A percentile compares a stretch with the other conserved stretches of the same genome.
phyloP scores from a whole-genome alignment of 352 stramenopile species.

The Thraustochytrium sp. region DNA sequence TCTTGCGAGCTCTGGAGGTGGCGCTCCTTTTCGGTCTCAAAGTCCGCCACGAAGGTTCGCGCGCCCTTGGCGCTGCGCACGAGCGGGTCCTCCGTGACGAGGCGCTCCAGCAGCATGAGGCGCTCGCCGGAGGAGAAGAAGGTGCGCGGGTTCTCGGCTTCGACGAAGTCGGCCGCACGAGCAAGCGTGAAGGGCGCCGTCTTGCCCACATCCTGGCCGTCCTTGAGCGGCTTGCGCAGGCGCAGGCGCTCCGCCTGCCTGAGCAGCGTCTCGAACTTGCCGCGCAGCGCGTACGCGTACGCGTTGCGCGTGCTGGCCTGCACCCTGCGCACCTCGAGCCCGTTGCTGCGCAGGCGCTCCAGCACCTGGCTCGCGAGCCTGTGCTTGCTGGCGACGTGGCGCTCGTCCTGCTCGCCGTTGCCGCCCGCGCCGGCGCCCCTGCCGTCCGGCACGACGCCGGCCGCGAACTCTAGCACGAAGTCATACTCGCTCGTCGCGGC shows the following conservation, averaged over 20 bases:
- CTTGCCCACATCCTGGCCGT: background rate
- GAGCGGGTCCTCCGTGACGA: background rate
- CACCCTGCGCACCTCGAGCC: slow-evolving; percentile 1
- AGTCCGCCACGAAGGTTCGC: background rate
- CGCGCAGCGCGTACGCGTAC: slow-evolving; percentile 3
- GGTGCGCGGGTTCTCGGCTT: background rate
- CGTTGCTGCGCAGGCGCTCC: background rate
- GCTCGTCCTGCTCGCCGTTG: background rate
- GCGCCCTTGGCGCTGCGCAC: background rate
- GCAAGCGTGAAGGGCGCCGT: background rate
- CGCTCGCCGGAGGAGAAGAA: slow-evolving; percentile 33
- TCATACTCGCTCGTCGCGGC: background rate
- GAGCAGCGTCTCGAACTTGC: background rate
- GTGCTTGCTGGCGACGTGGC: background rate
- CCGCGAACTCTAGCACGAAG: slow-evolving; percentile 14
- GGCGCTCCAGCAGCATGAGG: slow-evolving; percentile 8
- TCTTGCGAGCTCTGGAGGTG: background rate
- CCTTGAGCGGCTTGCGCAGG: slow-evolving; percentile 2
- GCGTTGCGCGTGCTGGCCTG: background rate
- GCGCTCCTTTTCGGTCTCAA: background rate
- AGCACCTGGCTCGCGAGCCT: background rate
- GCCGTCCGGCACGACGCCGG: background rate
- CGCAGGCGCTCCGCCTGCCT: background rate
- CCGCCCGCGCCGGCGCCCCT: background rate
- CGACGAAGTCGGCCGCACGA: background rate